Base-by-base conservation (phyloP, 805 yeast species). In the Yamadazyma akitaensis region DNA sequence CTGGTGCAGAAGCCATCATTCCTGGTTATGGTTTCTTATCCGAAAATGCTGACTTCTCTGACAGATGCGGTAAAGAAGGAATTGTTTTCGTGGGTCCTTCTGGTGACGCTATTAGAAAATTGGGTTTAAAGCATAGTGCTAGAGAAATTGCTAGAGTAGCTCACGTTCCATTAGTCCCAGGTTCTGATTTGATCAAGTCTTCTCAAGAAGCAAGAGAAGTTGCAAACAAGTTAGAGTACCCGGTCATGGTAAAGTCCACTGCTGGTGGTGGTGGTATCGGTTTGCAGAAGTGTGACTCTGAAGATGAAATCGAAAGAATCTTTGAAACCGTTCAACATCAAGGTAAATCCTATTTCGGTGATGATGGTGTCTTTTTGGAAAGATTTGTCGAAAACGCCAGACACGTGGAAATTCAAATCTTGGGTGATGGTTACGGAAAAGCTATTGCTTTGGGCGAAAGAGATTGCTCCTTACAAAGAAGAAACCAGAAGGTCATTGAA, bases 201-300 rank as follows among this genome's bases (percentile, higher is more conserved):
- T 76, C 91, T 11, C 76, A 76, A 10, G 96, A 87, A 58, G 98
- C 98, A 3, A 72, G 75, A 47, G 75, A 70, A 50, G 79, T 84
- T 51, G 98, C 97, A 13, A 82, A 79, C 14, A 70, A 78, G 57
- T 72, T 92, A 42, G 86, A 79, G 47, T 94, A 88, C 58, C 98
- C 98, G 25, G 81, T 92, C 30, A 92, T 92, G 98, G 88, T 94
- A 42, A 92, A 92, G 68, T 86, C 96, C 21, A 94, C 99, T 51
- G 98, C 98, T 21, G 99, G 99, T 63, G 99, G 99, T 61, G 99
- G 99, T 67, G 99, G 99, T 69, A 92, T 92, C 60, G 99, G 99
- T 53, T 73, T 92, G 56, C 97, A 92, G 66, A 87, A 90, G 62
- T 97, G 91, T 49, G 96, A 91, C 59, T 76, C 82, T 31, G 87